Evolutionary conservation across 1,284 basidiomycete species (phyloP), one percentile per base, ranked within the genome.

Genomic region (Apiotrichum montevideense): DNA sequence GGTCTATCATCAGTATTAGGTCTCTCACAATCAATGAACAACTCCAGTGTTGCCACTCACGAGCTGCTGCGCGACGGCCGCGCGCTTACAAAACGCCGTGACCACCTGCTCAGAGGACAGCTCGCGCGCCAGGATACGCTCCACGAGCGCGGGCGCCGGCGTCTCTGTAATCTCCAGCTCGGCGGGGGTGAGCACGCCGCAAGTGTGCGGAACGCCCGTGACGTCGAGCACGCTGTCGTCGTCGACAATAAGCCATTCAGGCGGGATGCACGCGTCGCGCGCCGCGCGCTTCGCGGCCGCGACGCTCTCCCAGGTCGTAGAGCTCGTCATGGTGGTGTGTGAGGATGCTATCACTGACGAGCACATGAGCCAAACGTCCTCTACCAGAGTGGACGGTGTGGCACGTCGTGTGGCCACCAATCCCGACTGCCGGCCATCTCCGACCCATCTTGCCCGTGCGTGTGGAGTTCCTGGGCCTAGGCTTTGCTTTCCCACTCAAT

Each of bases 31-130:
- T 29, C 9, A 43, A 32, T 47, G 46, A 32, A 44, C 33, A 9
- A 9, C 14, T 6, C 11, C 41, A 29, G 29, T 29, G 29, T 42
- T 13, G 15, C 32, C 5, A 78, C 85, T 69, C 59, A 89, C 89
- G 11, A 89, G 73, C 69, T 91, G 90, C 58, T 91, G 89, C 0
- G 90, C 88, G 51, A 91, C 76, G 49, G 87, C 80, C 0, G 89
- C 87, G 21, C 88, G 80, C 77, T 91, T 90, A 70, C 83, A 84
- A 72, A 87, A 90, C 0, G 88, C 75, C 43, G 46, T n/a, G 47
- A 61, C n/a, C 57, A 73, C 70, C 10, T 62, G 65, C 47, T 66
- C 63, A n/a, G 63, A 62, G 21, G 55, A 68, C 35, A 66, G 52
- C 52, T 66, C 58, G 13, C 62, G 61, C n/a, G 34, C 48, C 7